These are phyloP conservation scores for Aristolochia contorta DNA, from an alignment of 164 flowering plant species.

Conservation along the genomic window DNA sequence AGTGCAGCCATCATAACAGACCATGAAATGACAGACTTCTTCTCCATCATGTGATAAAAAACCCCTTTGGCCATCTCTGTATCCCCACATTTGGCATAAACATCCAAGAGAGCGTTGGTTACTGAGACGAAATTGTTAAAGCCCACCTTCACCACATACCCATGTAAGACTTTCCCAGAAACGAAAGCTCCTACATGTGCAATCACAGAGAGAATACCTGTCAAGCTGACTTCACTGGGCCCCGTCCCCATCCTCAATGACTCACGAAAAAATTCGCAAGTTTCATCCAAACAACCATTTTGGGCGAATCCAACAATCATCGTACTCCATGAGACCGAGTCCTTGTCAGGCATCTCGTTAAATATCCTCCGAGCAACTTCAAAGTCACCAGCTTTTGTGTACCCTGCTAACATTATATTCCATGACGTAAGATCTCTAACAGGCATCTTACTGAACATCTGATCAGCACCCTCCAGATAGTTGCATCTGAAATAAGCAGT, in stretches of 20 bases:
- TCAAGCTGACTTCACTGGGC: constrained; percentile 55
- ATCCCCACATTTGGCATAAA: constrained; percentile 55
- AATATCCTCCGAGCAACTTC: constrained; percentile 32
- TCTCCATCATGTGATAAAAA: constrained; percentile 35
- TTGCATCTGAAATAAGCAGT: constrained; percentile 46
- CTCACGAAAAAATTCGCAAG: constrained; percentile 38
- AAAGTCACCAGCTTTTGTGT: constrained; percentile 36
- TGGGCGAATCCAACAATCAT: constrained; percentile 58
- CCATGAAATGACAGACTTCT: constrained; percentile 49
- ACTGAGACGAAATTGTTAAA: constrained; percentile 30
- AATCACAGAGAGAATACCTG: constrained; percentile 49
- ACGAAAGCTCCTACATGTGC: constrained; percentile 59
- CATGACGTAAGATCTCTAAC: constrained; percentile 36
- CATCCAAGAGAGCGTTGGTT: constrained; percentile 52
- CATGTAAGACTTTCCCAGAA: constrained; percentile 45
- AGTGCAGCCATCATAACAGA: constrained; percentile 54
- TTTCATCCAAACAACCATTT: constrained; percentile 39
- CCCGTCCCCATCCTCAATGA: constrained; percentile 23
- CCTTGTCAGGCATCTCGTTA: constrained; percentile 29
- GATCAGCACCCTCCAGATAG: constrained; percentile 30
- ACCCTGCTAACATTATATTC: constrained; percentile 60
- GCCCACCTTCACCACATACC: constrained; percentile 45
- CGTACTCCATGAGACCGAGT: constrained; percentile 64
- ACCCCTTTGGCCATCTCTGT: constrained; percentile 42
- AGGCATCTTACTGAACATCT: constrained; percentile 35